Percentiles rank a stretch among this genome's conserved stretches.
Conservation (phyloP, 1,284 basidiomycete genomes). For the Sanghuangporus baumii region DNA sequence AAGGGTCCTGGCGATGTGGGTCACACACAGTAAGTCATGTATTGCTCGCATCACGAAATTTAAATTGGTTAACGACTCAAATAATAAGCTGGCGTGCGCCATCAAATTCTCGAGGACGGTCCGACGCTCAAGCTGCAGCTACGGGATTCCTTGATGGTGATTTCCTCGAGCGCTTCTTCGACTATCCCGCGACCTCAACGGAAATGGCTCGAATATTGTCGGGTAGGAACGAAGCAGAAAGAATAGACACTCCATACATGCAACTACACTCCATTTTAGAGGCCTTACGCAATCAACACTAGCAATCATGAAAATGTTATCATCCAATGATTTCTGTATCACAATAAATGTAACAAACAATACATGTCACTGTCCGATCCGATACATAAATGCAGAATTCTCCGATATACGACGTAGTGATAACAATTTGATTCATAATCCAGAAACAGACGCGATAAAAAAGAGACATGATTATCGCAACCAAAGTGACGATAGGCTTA, state of each 20-base stretch:
- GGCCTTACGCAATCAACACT: slow-evolving; percentile 62
- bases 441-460: not conserved
- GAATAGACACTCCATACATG: slow-evolving; percentile 38
- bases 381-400: not conserved
- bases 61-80: slow-evolving; percentile 3
- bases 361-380: not conserved
- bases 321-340: not conserved
- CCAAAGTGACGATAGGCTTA: slow-evolving; percentile 6
- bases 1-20: slow-evolving; percentile 53
- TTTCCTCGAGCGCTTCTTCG: slow-evolving; percentile 70
- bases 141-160: slow-evolving; percentile 89
- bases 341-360: not conserved
- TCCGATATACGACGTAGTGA: not conserved
- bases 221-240: slow-evolving; percentile 52
- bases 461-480: not conserved
- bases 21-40: slow-evolving; percentile 55
- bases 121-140: slow-evolving; percentile 48
- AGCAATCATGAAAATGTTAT: slow-evolving; percentile 1
- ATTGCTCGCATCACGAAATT: not conserved
- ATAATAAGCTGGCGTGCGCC: slow-evolving; percentile 61
- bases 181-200: slow-evolving; percentile 30
- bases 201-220: slow-evolving; percentile 39
- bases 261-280: slow-evolving; percentile 49
- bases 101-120: slow-evolving; percentile 45
- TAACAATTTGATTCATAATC: not conserved